Base-by-base conservation (phyloP, 257 asterid species). In the Rubia yunnanensis region DNA sequence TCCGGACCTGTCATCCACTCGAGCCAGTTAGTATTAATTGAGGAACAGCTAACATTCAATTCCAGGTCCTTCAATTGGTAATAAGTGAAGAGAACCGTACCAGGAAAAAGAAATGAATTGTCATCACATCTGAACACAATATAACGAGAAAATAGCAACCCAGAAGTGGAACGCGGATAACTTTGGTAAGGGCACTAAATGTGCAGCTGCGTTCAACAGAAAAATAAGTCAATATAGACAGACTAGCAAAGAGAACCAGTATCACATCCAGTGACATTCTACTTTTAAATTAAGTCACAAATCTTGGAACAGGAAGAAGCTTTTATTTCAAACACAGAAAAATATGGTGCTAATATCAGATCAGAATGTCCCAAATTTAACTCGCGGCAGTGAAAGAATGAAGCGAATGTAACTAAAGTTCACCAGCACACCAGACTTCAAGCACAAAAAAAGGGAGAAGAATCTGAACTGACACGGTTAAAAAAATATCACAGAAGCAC, bases 21-120 rank as follows among this genome's bases (percentile, higher is more conserved):
- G 3, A 14, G n/a, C 27, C 48, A 59, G 22, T 32, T 59, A 60
- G 52, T 15, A 44, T 44, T n/a, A 44, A 14, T 20, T 17, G 13
- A 15, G 54, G 24, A 48, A 48, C 54, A 3, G 39, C 9, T 35
- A 35, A 8, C 9, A 8, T 35, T 35, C n/a, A n/a, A n/a, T n/a
- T n/a, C n/a, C n/a, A 13, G 48, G 48, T 39, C 17, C 2, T 18
- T 50, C 57, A 50, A 20, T 13, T 15, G 35, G 6, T 2, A 30
- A 30, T 59, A 34, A 20, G 52, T 8, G 26, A 36, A 17, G 24
- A 36, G 17, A 35, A 14, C 46, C 65, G 24, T 92, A 89, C 99
- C 97, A 89, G 88, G 91, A 89, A 92, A 82, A 88, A 92, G 92
- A 92, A 89, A 81, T 92, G 98, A 59, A 92, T 77, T 31, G 98